phyloP scores from a whole-genome alignment of 768 basidiomycete genomes.

The Favolaschia claudopus region DNA sequence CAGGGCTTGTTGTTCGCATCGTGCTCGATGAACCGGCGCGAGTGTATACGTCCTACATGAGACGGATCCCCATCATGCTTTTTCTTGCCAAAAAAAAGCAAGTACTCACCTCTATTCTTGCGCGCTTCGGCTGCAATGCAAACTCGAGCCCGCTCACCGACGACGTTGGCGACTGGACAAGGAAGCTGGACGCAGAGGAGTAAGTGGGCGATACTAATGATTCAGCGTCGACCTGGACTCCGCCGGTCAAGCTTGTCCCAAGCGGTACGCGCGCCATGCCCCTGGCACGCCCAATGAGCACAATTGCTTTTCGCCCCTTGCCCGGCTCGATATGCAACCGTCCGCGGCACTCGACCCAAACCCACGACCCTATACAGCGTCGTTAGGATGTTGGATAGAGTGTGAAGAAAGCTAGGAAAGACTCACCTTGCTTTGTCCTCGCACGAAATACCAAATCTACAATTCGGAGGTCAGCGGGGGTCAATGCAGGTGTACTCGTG shows the following conservation, averaged over 20 bases:
- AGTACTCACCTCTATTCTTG: slow-evolving; percentile 21
- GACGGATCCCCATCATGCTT: no score
- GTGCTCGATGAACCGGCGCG: no score
- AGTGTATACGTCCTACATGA: no score
- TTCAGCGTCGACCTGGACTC: slow-evolving; percentile 48
- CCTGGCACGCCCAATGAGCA: slow-evolving; percentile 82
- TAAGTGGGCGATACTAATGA: slow-evolving; percentile 68
- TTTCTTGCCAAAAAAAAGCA: no score
- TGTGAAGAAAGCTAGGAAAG: slow-evolving; percentile 32
- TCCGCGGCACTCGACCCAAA: slow-evolving; percentile 94
- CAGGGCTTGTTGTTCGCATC: no score
- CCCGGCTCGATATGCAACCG: slow-evolving; percentile 91
- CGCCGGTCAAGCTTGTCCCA: slow-evolving; percentile 65
- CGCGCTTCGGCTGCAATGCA: slow-evolving; percentile 21
- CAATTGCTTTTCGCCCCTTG: slow-evolving; percentile 93
- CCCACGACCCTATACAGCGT: slow-evolving; percentile 26
- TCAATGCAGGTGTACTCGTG: slow-evolving; percentile 2
- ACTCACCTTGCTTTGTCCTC: slow-evolving; percentile 65
- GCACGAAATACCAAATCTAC: slow-evolving; percentile 91
- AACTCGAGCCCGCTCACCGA: slow-evolving; percentile 20
- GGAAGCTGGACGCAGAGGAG: slow-evolving; percentile 40
- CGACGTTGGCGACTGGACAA: slow-evolving; percentile 1
- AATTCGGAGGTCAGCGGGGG: slow-evolving; percentile 50
- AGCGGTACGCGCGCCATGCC: slow-evolving; percentile 69
- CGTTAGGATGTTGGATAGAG: no score